These are phyloP conservation scores for Ceratobasidium sp. DNA, from an alignment of 1,284 basidiomycete genomes.

Conservation along the genomic window DNA sequence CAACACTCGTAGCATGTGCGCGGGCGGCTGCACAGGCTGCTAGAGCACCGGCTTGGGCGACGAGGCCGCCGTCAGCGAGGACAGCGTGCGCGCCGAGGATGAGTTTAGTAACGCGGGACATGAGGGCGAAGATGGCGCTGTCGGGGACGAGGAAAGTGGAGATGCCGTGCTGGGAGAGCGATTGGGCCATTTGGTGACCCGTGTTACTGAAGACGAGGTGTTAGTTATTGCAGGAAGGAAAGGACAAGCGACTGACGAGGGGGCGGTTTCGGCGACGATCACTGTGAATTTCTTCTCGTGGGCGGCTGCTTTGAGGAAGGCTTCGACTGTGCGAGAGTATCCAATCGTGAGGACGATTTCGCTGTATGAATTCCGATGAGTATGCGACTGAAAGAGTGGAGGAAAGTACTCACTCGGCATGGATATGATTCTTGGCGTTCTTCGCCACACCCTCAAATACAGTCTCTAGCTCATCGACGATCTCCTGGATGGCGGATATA, in stretches of 20 bases:
- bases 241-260: slow-evolving; percentile 67
- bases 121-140: slow-evolving; percentile 92
- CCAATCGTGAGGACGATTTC: slow-evolving; percentile 97
- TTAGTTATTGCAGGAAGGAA: slow-evolving; percentile 17
- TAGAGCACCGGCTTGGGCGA: slow-evolving; percentile 86
- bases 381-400: slow-evolving; percentile 15
- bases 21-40: slow-evolving; percentile 90
- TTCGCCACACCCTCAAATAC: slow-evolving; percentile 96
- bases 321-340: slow-evolving; percentile 93
- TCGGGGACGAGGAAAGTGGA: slow-evolving; percentile 96
- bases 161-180: slow-evolving; percentile 81
- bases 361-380: slow-evolving; percentile 58
- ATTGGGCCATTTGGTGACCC: slow-evolving; percentile 86
- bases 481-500: slow-evolving; percentile 92
- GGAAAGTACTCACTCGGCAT: slow-evolving; percentile 80
- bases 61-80: slow-evolving; percentile 95
- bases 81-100: slow-evolving; percentile 93
- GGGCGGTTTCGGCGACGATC: slow-evolving; percentile 94
- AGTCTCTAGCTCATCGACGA: slow-evolving; percentile 94
- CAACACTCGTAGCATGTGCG: slow-evolving; percentile 91
- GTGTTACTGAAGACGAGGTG: slow-evolving; percentile 66
- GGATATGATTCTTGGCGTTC: slow-evolving; percentile 95
- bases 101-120: slow-evolving; percentile 97
- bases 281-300: slow-evolving; percentile 95
- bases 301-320: slow-evolving; percentile 90